These are phyloP conservation scores for Talaromyces sp. DNA, from an alignment of 2,329 filamentous ascomycete species.

Conservation along the genomic window DNA sequence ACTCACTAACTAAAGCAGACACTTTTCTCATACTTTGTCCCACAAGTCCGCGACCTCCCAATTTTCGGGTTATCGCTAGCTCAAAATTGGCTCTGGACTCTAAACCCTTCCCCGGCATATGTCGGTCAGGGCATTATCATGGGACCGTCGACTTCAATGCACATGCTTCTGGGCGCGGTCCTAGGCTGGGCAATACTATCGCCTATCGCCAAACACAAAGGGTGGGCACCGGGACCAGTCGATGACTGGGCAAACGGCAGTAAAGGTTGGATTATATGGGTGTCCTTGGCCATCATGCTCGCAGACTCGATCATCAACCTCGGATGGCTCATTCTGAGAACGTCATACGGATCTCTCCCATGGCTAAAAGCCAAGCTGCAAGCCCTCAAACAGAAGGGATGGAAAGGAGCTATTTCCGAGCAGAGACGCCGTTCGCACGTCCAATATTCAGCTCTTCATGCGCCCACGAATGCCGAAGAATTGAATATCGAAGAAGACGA, in stretches of 20 bases:
- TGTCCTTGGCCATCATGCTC: constrained; percentile 93
- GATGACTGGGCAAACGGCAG: constrained; percentile 87
- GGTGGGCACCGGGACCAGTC: constrained; percentile 86
- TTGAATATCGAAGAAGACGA: constrained; percentile 22
- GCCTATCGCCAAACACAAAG: constrained; percentile 76
- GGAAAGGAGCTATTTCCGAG: constrained; percentile 18
- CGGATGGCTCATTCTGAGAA: constrained; percentile 68
- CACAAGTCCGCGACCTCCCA: constrained; percentile 78
- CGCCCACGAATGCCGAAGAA: constrained; percentile 20
- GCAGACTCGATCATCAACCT: constrained; percentile 88
- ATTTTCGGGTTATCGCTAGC: constrained; percentile 75
- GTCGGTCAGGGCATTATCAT: constrained; percentile 98
- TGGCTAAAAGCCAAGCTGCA: constrained; percentile 30
- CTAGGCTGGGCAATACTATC: constrained; percentile 89
- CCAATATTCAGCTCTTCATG: constrained; percentile 30
- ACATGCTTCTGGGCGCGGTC: constrained; percentile 89
- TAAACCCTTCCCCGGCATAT: constrained; percentile 96
- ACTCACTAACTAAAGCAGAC: constrained; percentile 53
- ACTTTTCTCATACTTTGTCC: constrained; percentile 83
- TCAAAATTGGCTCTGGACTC: constrained; percentile 83
- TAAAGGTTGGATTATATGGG: constrained; percentile 98
- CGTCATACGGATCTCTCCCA: constrained; percentile 53
- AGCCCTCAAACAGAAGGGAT: constrained; percentile 29
- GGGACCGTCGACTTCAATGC: constrained; percentile 89
- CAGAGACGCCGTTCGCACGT: constrained; percentile 26